Percentiles rank a stretch among this genome's conserved stretches.
phyloP scores from a whole-genome alignment of 257 asterid genomes.

The Handroanthus guayacan region DNA sequence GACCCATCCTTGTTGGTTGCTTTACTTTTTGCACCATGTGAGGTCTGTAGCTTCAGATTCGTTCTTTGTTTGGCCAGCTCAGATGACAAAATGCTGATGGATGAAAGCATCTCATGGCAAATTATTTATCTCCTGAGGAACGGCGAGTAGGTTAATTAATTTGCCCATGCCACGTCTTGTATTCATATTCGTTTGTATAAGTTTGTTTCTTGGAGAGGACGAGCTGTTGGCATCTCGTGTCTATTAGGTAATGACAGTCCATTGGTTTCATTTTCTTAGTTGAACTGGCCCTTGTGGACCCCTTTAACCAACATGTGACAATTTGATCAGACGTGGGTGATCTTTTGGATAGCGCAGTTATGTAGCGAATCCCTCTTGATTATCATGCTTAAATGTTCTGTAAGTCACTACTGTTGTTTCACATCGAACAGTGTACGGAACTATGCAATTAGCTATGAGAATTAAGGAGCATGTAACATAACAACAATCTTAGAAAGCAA shows the following conservation, averaged over 20 bases:
- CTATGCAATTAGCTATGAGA: too few species aligned
- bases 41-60: constrained; percentile 35
- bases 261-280: constrained; percentile 31
- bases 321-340: constrained; percentile 20
- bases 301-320: constrained; percentile 15
- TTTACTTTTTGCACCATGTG: constrained; percentile 38
- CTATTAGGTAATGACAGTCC: constrained; percentile 15
- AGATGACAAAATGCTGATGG: constrained; percentile 30
- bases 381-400: neutral
- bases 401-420: too few species aligned
- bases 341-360: constrained; percentile 13
- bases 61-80: constrained; percentile 31
- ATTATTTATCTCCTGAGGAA: constrained; percentile 19
- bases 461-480: too few species aligned
- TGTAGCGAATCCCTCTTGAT: neutral
- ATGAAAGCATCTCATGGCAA: constrained; percentile 10
- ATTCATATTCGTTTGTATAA: constrained; percentile 5
- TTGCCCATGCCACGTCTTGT: constrained; percentile 34
- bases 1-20: constrained; percentile 38
- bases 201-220: constrained; percentile 26
- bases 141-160: constrained; percentile 28
- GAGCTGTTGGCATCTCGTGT: constrained; percentile 24
- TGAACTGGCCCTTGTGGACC: constrained; percentile 14
- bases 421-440: too few species aligned
- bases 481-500: too few species aligned